These are phyloP conservation scores for Didymella pinodella DNA, from an alignment of 2,329 filamentous ascomycete genomes.

Conservation along the genomic window DNA sequence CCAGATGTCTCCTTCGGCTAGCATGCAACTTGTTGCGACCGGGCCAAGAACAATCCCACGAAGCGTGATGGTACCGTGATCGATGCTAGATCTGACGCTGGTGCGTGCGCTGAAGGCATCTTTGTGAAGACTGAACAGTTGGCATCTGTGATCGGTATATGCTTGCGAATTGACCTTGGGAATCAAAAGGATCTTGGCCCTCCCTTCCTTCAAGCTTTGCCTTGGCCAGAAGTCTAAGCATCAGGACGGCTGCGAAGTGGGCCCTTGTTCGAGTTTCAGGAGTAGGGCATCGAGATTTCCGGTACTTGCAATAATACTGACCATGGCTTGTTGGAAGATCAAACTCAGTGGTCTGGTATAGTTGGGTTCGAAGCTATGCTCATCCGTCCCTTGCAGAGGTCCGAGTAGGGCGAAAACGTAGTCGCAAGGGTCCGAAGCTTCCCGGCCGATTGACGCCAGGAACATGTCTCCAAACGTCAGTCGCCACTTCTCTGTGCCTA, in stretches of 20 bases:
- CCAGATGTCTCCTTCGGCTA: too few species aligned
- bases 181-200: too few species aligned
- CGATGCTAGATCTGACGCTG: too few species aligned
- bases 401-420: not conserved
- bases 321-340: not conserved
- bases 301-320: not conserved
- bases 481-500: too few species aligned
- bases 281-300: not conserved
- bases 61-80: too few species aligned
- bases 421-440: not conserved
- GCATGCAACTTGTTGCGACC: too few species aligned
- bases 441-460: not conserved
- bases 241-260: not conserved
- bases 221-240: not conserved
- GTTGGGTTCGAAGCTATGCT: not conserved
- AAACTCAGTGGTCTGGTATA: not conserved
- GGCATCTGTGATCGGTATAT: too few species aligned
- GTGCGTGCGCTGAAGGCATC: too few species aligned
- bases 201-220: not conserved
- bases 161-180: too few species aligned
- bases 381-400: not conserved
- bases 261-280: not conserved
- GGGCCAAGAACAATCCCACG: too few species aligned
- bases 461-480: not conserved
- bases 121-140: too few species aligned